Percentiles rank a stretch among this genome's conserved stretches.
These are phyloP conservation scores for Exophiala oligosperma DNA, from an alignment of 2,329 filamentous ascomycete genomes.

Conservation along the genomic window DNA sequence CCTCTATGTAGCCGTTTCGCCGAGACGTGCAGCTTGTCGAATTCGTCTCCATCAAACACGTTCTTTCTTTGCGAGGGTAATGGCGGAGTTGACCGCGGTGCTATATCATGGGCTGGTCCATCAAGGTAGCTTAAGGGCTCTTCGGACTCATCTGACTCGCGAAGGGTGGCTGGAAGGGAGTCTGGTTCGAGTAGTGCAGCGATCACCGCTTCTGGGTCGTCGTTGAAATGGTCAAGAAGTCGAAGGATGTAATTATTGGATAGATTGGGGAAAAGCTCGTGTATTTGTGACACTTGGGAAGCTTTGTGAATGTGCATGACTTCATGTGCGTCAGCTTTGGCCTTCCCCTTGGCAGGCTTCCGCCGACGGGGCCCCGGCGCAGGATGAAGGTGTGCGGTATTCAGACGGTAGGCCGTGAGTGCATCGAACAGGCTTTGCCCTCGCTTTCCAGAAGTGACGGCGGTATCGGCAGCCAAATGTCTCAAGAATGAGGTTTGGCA, in stretches of 20 bases:
- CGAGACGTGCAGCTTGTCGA: conserved; percentile 69
- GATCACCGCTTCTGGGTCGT: conserved; percentile 76
- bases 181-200: conserved; percentile 74
- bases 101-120: conserved; percentile 46
- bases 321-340: conserved; percentile 37
- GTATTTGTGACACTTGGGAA: conserved; percentile 84
- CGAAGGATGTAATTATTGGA: conserved; percentile 79
- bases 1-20: conserved; percentile 74
- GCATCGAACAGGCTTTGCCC: conserved; percentile 42
- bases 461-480: conserved; percentile 40
- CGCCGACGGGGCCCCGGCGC: conserved; percentile 42
- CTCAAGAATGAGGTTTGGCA: conserved; percentile 73
- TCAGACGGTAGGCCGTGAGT: conserved; percentile 40
- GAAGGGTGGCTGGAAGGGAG: conserved; percentile 69
- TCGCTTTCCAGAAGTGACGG: conserved; percentile 38
- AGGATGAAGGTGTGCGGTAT: conserved; percentile 40
- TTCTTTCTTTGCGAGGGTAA: conserved; percentile 63
- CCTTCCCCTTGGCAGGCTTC: conserved; percentile 44
- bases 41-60: conserved; percentile 76
- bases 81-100: conserved; percentile 45
- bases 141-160: conserved; percentile 33
- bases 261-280: conserved; percentile 87
- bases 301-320: conserved; percentile 75
- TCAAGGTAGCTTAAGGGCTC: conserved; percentile 14
- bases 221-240: conserved; percentile 74